These are phyloP conservation scores for Fusarium nematophilum DNA, from an alignment of 2,329 filamentous ascomycete species.

Conservation along the genomic window DNA sequence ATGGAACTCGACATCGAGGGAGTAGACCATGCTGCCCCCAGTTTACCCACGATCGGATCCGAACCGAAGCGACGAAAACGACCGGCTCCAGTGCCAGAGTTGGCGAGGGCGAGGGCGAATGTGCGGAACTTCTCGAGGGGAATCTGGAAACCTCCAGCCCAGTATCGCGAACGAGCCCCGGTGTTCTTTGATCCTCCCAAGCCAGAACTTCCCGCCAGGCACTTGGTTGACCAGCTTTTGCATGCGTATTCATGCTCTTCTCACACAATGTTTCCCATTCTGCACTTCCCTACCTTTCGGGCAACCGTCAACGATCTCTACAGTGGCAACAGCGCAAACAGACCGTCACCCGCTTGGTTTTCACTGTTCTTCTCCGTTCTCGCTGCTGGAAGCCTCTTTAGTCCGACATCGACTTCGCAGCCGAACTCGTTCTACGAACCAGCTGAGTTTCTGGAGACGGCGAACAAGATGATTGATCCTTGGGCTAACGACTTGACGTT, in stretches of 20 bases:
- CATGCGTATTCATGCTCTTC: conserved; percentile 80
- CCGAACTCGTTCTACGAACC: conserved; percentile 65
- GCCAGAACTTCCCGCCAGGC: conserved; percentile 76
- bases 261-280: conserved; percentile 83
- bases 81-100: conserved; percentile 72
- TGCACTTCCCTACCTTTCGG: conserved; percentile 89
- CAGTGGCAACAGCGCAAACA: conserved; percentile 65
- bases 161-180: conserved; percentile 67
- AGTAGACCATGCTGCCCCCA: conserved; percentile 62
- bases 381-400: conserved; percentile 84
- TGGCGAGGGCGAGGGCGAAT: conserved; percentile 77
- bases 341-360: conserved; percentile 75
- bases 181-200: conserved; percentile 63
- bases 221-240: conserved; percentile 77
- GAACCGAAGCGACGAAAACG: conserved; percentile 73
- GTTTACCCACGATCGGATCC: conserved; percentile 73
- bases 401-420: conserved; percentile 63
- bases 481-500: conserved; percentile 84
- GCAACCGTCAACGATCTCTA: conserved; percentile 83
- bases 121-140: conserved; percentile 80
- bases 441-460: conserved; percentile 76
- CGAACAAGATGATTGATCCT: conserved; percentile 77
- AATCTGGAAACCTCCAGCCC: conserved; percentile 81
- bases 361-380: conserved; percentile 86
- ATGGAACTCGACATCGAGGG: conserved; percentile 62